phyloP scores from a whole-genome alignment of 2,329 filamentous ascomycete genomes.

The Fusarium sarcochroum region DNA sequence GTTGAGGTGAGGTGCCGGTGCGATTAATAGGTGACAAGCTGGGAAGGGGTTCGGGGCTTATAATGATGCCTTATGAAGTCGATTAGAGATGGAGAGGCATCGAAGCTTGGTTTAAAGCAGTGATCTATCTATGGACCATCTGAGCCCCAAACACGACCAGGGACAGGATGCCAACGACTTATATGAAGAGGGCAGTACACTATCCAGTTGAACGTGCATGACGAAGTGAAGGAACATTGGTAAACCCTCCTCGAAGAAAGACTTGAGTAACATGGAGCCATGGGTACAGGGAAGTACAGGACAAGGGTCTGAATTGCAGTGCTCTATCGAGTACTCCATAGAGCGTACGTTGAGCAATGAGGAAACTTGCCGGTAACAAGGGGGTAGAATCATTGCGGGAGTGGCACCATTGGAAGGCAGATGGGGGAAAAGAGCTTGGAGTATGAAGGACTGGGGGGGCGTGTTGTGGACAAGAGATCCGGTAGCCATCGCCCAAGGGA shows the following conservation, averaged over 20 bases:
- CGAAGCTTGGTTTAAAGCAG: constrained; percentile 41
- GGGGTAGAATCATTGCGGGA: constrained; percentile 45
- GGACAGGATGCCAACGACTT: constrained; percentile 51
- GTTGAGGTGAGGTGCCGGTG: constrained; percentile 37
- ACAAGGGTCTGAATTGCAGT: constrained; percentile 46
- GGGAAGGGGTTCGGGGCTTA: constrained; percentile 38
- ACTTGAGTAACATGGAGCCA: constrained; percentile 47
- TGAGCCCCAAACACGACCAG: constrained; percentile 49
- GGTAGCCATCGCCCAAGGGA: constrained; percentile 46
- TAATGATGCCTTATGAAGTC: constrained; percentile 41
- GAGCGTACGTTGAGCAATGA: constrained; percentile 46
- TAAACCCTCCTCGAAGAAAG: constrained; percentile 48
- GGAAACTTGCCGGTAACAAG: constrained; percentile 42
- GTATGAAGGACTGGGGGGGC: constrained; percentile 36
- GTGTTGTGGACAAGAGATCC: constrained; percentile 37
- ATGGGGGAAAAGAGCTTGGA: constrained; percentile 35
- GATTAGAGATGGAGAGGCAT: constrained; percentile 43
- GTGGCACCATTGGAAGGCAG: constrained; percentile 46
- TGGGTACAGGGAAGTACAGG: constrained; percentile 45
- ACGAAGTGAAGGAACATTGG: constrained; percentile 48
- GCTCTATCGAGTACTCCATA: constrained; percentile 34
- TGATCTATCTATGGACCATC: constrained; percentile 52
- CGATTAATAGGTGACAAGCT: constrained; percentile 38
- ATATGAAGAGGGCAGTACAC: constrained; percentile 51
- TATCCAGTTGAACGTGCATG: constrained; percentile 48